These are phyloP conservation scores for Venturiaceae sp. DNA, from an alignment of 2,329 filamentous ascomycete species.

Conservation along the genomic window DNA sequence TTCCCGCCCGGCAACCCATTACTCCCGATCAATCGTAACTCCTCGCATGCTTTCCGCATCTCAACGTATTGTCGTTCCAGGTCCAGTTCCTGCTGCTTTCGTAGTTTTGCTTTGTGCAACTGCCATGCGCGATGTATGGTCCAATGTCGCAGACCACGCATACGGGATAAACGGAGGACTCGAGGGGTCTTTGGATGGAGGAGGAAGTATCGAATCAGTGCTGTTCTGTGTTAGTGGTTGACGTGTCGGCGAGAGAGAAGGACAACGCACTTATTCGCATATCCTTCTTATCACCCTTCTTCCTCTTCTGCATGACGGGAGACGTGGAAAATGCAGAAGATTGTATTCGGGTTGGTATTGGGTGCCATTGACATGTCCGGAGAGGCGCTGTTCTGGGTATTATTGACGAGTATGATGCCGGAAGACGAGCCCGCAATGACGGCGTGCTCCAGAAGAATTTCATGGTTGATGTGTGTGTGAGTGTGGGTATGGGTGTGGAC, in stretches of 20 bases:
- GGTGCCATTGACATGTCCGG: slow-evolving; percentile 8
- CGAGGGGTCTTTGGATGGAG: slow-evolving; percentile 58
- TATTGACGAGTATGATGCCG: neutral
- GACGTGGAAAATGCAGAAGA: slow-evolving; percentile 23
- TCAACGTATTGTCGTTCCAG: slow-evolving; percentile 70
- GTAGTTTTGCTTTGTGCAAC: slow-evolving; percentile 63
- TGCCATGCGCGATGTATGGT: slow-evolving; percentile 97
- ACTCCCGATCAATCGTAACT: slow-evolving; percentile 49
- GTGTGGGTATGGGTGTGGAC: neutral
- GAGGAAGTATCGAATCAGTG: slow-evolving; percentile 60
- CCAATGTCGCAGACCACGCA: slow-evolving; percentile 88
- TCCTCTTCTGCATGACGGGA: slow-evolving; percentile 25
- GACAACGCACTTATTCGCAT: slow-evolving; percentile 18
- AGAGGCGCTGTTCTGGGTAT: slow-evolving; percentile 3
- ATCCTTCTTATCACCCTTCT: slow-evolving; percentile 23
- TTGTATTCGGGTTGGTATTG: slow-evolving; percentile 9
- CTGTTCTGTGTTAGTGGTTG: slow-evolving; percentile 22
- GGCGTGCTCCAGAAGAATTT: neutral
- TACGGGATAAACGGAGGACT: slow-evolving; percentile 81
- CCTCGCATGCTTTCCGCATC: slow-evolving; percentile 81
- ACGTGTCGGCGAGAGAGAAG: neutral
- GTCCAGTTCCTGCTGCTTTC: slow-evolving; percentile 54
- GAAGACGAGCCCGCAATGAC: neutral
- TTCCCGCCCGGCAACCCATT: slow-evolving; percentile 33
- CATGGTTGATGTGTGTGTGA: neutral